Percentiles rank a stretch among this genome's conserved stretches.
These are phyloP conservation scores for Erythrobasidium hasegawianum DNA, from an alignment of 1,284 basidiomycete genomes.

Conservation along the genomic window DNA sequence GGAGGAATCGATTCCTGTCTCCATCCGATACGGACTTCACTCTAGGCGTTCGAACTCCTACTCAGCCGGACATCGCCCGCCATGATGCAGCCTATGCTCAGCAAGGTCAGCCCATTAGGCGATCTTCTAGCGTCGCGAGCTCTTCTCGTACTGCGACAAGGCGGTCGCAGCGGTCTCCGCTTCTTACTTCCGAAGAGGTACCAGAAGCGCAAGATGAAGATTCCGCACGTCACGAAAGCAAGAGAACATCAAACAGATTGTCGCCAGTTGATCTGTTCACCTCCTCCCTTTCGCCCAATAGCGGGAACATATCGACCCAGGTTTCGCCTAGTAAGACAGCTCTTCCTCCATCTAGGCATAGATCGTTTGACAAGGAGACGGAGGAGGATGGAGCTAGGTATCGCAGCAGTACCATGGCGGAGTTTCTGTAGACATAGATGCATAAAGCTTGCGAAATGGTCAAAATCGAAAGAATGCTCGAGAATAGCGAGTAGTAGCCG, in stretches of 20 bases:
- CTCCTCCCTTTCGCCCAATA: neutral
- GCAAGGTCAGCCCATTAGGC: neutral
- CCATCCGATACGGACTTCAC: neutral
- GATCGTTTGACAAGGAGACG: conserved; percentile 1
- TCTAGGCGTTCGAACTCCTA: conserved; percentile 14
- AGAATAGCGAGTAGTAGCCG: no score
- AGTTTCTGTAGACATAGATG: conserved; percentile 4
- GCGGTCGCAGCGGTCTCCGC: conserved; percentile 9
- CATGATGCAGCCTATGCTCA: no score
- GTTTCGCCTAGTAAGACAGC: conserved; percentile 30
- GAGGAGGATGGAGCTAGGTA: conserved; percentile 5
- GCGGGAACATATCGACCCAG: conserved; percentile 23
- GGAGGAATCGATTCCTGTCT: neutral
- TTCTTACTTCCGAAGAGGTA: conserved; percentile 10
- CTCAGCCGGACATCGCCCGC: neutral
- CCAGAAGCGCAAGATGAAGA: neutral
- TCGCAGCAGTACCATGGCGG: conserved; percentile 15
- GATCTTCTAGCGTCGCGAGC: conserved; percentile 3
- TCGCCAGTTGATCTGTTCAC: neutral
- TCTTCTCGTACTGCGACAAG: conserved; percentile 20
- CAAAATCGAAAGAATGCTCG: no score
- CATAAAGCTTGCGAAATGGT: no score
- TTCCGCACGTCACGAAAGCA: neutral
- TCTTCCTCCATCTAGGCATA: conserved; percentile 7
- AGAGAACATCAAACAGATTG: neutral